A percentile compares a stretch with the other conserved stretches of the same genome.
These are phyloP conservation scores for Pisolithus sp. DNA, from an alignment of 768 basidiomycete genomes.

Conservation along the genomic window DNA sequence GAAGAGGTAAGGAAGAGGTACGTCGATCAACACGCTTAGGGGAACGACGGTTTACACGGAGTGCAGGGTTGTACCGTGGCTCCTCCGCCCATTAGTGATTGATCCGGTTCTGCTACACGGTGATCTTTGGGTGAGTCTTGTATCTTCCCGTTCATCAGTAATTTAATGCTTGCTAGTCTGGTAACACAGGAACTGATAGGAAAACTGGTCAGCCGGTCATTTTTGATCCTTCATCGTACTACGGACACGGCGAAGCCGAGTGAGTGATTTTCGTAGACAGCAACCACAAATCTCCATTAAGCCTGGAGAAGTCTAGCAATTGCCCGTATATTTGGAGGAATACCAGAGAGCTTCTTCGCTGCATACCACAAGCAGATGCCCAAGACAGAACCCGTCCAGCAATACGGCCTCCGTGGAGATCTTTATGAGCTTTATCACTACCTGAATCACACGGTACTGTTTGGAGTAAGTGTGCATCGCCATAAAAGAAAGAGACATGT, in stretches of 20 bases:
- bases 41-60: not conserved
- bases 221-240: slow-evolving; percentile 75
- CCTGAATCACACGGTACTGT: slow-evolving; percentile 73
- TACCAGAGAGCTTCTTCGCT: slow-evolving; percentile 55
- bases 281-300: slow-evolving; percentile 1
- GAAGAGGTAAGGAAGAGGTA: slow-evolving; percentile 44
- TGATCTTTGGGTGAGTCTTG: slow-evolving; percentile 63
- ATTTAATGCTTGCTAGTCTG: slow-evolving; percentile 43
- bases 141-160: not conserved
- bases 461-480: slow-evolving; percentile 51
- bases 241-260: slow-evolving; percentile 81
- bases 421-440: slow-evolving; percentile 82
- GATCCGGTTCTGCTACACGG: slow-evolving; percentile 71
- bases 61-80: slow-evolving; percentile 62
- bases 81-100: slow-evolving; percentile 52
- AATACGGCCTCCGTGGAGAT: slow-evolving; percentile 58
- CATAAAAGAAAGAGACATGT: not conserved
- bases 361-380: slow-evolving; percentile 59
- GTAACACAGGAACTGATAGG: slow-evolving; percentile 61
- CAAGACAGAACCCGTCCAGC: slow-evolving; percentile 56
- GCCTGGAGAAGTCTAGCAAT: slow-evolving; percentile 54
- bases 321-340: slow-evolving; percentile 74
- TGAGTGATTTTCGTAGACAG: slow-evolving; percentile 30
- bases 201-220: slow-evolving; percentile 54
- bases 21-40: slow-evolving; percentile 4